A percentile compares a stretch with the other conserved stretches of the same genome.
Evolutionary conservation across 1,284 basidiomycete species (phyloP).

Genomic region (Ustilago esculenta): DNA sequence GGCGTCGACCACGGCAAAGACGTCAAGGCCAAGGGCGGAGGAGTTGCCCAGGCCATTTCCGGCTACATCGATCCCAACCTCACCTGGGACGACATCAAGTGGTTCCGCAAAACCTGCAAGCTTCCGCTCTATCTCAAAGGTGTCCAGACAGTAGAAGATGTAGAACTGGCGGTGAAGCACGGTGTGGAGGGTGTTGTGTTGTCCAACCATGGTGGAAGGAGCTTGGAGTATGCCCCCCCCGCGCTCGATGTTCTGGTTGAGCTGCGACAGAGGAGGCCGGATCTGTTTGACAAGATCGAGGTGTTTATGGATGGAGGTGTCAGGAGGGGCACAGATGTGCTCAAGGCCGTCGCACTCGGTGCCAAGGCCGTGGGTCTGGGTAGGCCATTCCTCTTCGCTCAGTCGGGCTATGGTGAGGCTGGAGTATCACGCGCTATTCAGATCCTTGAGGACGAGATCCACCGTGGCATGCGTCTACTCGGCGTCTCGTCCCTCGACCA

Average conservation of each 20-base stretch:
- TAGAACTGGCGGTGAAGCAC: slow-evolving; percentile 73
- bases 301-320: slow-evolving; percentile 92
- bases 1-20: slow-evolving; percentile 52
- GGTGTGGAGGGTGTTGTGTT: slow-evolving; percentile 70
- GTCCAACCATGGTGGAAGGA: slow-evolving; percentile 70
- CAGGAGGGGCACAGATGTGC: slow-evolving; percentile 76
- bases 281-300: slow-evolving; percentile 73
- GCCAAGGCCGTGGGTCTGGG: slow-evolving; percentile 90
- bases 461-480: slow-evolving; percentile 80
- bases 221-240: slow-evolving; percentile 61
- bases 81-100: slow-evolving; percentile 73
- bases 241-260: slow-evolving; percentile 71
- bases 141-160: slow-evolving; percentile 74
- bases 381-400: slow-evolving; percentile 87
- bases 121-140: slow-evolving; percentile 86
- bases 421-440: slow-evolving; percentile 78
- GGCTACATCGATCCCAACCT: slow-evolving; percentile 71
- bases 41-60: slow-evolving; percentile 69
- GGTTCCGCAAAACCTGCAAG: slow-evolving; percentile 78
- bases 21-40: slow-evolving; percentile 51
- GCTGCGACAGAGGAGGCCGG: slow-evolving; percentile 72
- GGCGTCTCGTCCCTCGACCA: slow-evolving; percentile 79
- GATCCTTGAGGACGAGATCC: slow-evolving; percentile 83
- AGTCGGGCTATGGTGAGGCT: slow-evolving; percentile 85
- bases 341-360: slow-evolving; percentile 85